These are phyloP conservation scores for Lasiodiplodia hormozganensis DNA, from an alignment of 2,329 filamentous ascomycete species.

Conservation along the genomic window DNA sequence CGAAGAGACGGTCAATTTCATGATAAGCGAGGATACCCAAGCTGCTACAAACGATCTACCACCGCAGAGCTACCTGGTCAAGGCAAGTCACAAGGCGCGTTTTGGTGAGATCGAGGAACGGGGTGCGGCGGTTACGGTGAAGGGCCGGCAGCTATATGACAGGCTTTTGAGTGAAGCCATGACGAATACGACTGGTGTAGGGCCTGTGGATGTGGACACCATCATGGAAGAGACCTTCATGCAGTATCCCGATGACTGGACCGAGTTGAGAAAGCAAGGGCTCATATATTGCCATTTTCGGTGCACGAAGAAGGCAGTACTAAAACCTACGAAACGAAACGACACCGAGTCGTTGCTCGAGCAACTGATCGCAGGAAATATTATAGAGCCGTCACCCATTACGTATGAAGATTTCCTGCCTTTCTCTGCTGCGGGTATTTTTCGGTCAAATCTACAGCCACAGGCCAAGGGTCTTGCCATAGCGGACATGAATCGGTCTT, in stretches of 20 bases:
- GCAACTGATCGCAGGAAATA: no score
- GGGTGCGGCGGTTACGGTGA: conserved; percentile 57
- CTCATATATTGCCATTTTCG: no score
- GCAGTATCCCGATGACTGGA: no score
- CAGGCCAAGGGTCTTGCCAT: no score
- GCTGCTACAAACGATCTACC: conserved; percentile 18
- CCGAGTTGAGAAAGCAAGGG: no score
- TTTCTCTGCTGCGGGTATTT: conserved; percentile 61
- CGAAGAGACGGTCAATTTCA: conserved; percentile 56
- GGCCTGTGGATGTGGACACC: accelerated
- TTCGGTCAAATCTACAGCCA: conserved; percentile 51
- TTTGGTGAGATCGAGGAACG: conserved; percentile 64
- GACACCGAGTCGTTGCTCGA: no score
- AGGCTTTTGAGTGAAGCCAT: conserved; percentile 43
- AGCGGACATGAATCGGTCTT: no score
- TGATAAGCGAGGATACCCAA: conserved; percentile 30
- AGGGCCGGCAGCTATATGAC: conserved; percentile 57
- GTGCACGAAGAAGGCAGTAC: no score
- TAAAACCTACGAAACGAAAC: no score
- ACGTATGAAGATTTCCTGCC: conserved; percentile 64
- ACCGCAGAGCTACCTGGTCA: no score
- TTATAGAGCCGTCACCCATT: conserved; percentile 51
- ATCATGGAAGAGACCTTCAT: no score
- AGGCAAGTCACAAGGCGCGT: conserved; percentile 56
- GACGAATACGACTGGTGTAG: not conserved